Conservation (phyloP, 768 basidiomycete genomes). For the Termitomyces sp. region DNA sequence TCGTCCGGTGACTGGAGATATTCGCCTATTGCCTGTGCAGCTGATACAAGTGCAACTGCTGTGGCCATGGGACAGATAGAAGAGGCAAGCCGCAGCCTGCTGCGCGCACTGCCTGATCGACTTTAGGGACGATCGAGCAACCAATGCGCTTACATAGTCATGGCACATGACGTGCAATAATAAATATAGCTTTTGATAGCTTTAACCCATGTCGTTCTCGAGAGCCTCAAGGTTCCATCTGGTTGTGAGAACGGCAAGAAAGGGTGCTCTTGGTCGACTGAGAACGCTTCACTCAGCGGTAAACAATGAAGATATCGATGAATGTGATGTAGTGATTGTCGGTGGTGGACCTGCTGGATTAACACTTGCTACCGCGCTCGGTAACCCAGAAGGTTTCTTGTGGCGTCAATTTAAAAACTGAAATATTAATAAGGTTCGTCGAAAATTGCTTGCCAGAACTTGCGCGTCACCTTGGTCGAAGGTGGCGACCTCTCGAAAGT, state of each 20-base stretch:
- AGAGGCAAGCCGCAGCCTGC: constrained; percentile 1
- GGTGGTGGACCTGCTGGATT: constrained; percentile 93
- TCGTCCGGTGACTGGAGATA: constrained; percentile 92
- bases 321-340: constrained; percentile 88
- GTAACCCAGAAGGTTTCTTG: constrained; percentile 35
- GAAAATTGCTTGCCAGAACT: constrained; percentile 38
- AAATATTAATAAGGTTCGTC: constrained; percentile 42
- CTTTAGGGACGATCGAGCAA: neutral
- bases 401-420: constrained; percentile 1
- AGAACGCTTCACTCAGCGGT: constrained; percentile 7
- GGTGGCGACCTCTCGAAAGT: constrained; percentile 69
- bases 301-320: constrained; percentile 23
- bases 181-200: neutral
- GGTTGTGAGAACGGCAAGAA: neutral
- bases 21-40: constrained; percentile 83
- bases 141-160: neutral
- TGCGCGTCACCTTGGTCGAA: constrained; percentile 74
- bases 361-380: constrained; percentile 80
- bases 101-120: neutral
- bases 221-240: constrained; percentile 2
- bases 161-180: constrained; percentile 4
- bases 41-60: constrained; percentile 58
- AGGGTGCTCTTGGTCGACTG: neutral
- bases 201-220: constrained; percentile 1
- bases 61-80: constrained; percentile 18